Evolutionary conservation across 2,329 filamentous ascomycete species (phyloP).

Genomic region (Thielaviopsis ethacetica): DNA sequence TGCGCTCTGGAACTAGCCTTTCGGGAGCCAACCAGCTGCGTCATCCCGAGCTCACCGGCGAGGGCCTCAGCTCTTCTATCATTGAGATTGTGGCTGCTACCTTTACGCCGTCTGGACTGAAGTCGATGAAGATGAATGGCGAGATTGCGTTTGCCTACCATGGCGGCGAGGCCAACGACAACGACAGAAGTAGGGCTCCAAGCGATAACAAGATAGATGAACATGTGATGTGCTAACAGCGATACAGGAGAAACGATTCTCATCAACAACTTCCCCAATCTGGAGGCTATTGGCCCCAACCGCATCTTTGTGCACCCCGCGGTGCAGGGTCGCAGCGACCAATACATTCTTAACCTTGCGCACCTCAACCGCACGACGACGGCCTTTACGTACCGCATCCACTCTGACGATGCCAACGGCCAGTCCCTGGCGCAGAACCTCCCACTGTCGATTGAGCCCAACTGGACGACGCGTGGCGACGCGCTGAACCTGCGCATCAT

Average conservation of each 20-base stretch:
- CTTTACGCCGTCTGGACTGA: constrained; percentile 59
- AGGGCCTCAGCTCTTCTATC: constrained; percentile 74
- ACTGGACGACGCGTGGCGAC: constrained; percentile 70
- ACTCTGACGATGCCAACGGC: constrained; percentile 43
- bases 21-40: constrained; percentile 51
- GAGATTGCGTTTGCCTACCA: constrained; percentile 85
- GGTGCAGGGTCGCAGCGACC: constrained; percentile 48
- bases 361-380: constrained; percentile 59
- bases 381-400: constrained; percentile 85
- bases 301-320: constrained; percentile 71
- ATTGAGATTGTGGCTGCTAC: constrained; percentile 81
- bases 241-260: constrained; percentile 50
- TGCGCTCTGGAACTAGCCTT: constrained; percentile 73
- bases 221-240: constrained; percentile 14
- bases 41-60: constrained; percentile 65
- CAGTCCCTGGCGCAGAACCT: constrained; percentile 36
- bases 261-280: constrained; percentile 70
- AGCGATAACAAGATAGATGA: too few species aligned
- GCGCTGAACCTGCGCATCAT: constrained; percentile 72
- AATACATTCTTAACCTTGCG: constrained; percentile 61
- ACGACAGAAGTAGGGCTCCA: constrained; percentile 31
- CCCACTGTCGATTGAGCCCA: constrained; percentile 56
- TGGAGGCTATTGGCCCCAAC: constrained; percentile 89
- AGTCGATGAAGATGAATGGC: constrained; percentile 59
- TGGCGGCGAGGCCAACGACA: constrained; percentile 26